phyloP scores from a whole-genome alignment of 371 early-diverging fungal genomes.

The Ordospora colligata region DNA sequence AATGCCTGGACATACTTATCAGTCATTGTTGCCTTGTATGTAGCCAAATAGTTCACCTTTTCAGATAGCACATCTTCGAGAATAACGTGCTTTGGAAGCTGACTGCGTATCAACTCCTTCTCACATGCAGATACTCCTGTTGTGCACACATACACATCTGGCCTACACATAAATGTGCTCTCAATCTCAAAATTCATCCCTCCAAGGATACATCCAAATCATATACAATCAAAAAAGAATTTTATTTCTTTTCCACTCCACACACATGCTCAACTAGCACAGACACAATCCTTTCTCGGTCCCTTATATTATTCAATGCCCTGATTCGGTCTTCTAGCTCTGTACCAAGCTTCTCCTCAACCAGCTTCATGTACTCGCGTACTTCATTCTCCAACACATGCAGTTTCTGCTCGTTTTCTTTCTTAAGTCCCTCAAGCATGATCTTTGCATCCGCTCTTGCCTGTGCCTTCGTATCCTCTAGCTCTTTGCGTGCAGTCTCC shows the following conservation, averaged over 20 bases:
- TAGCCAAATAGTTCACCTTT: constrained; percentile 48
- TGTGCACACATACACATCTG: constrained; percentile 35
- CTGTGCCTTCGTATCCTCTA: constrained; percentile 24
- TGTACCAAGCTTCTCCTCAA: constrained; percentile 6
- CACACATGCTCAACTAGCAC: constrained; percentile 7
- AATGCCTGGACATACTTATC: constrained; percentile 59
- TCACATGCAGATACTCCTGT: constrained; percentile 46
- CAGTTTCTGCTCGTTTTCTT: neutral
- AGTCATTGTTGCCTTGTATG: constrained; percentile 51
- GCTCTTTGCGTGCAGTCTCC: constrained; percentile 4
- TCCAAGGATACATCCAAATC: neutral
- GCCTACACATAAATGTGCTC: constrained; percentile 10
- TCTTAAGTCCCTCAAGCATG: neutral
- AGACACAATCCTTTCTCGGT: neutral
- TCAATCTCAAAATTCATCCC: constrained; percentile 29
- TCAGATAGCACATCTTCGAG: constrained; percentile 30
- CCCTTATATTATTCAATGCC: neutral
- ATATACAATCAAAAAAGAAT: neutral
- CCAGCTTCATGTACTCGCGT: constrained; percentile 7
- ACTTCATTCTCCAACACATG: constrained; percentile 3
- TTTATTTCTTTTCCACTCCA: neutral
- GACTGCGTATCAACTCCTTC: constrained; percentile 6
- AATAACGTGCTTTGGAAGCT: constrained; percentile 7
- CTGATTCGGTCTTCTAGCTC: constrained; percentile 3
- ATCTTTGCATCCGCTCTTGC: constrained; percentile 33